Evolutionary conservation across 2,329 filamentous ascomycete species (phyloP), one percentile per base, ranked within the genome.

Genomic region (Clarireedia hainanense): DNA sequence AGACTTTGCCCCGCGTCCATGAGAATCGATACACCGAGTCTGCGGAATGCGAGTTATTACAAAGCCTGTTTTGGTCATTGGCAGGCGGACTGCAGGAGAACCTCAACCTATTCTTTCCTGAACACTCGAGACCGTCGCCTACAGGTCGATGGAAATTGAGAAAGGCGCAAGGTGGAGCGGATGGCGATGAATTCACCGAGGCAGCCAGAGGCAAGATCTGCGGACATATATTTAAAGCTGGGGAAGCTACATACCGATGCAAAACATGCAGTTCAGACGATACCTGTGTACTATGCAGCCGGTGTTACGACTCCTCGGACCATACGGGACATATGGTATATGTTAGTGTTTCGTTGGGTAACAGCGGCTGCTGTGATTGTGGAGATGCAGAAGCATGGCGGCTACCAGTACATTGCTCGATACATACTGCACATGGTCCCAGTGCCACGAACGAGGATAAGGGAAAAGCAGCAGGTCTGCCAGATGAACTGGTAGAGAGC

Each of bases 341-440:
- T 66, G 90, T 99, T 57, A 88, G 80, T 57, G 84, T 96, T 47
- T 95, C 91, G 1, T 83, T 88, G 2, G 92, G 92, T 6, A 96
- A 96, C 68, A 94, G 88, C 67, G 92, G 92, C 46, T 97, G 95
- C 74, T 99, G 94, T 72, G 94, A 99, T 72, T 99, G 94, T 69
- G 94, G 94, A 57, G 94, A 99, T 68, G 83, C 87, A 20, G 95
- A 99, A 72, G 95, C 94, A 10, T 99, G 95, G 92, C 84, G 84
- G 68, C 77, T 84, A 48, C 91, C 91, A 45, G 80, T 97, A 61
- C 85, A 89, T 69, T 99, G 94, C 75, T 92, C 91, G 37, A 97
- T 99, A 66, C 94, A 99, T 69, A 92, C 90, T 43, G 78, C 85
- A 60, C 78, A 72, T 69, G 73, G 71, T n/a, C 68, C 61, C 12